Evolutionary conservation across 2,329 filamentous ascomycete species (phyloP).

Genomic region (Sarocladium brachiariae): DNA sequence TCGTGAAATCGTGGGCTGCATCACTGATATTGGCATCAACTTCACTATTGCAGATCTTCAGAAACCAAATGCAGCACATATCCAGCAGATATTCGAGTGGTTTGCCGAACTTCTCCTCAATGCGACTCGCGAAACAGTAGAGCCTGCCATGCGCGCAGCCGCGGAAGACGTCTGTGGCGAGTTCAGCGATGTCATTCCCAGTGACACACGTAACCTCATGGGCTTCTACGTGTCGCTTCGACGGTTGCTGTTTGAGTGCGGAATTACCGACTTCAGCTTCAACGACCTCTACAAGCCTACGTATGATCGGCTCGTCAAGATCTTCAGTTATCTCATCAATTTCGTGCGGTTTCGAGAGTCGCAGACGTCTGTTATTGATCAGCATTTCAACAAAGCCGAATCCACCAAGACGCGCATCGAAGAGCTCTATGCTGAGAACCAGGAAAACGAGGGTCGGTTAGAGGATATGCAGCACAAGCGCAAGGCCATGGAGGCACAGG

Average conservation of each 20-base stretch:
- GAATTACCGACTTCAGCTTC: constrained; percentile 90
- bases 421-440: constrained; percentile 75
- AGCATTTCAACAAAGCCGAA: constrained; percentile 89
- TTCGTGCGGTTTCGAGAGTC: constrained; percentile 96
- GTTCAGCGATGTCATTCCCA: constrained; percentile 74
- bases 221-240: constrained; percentile 86
- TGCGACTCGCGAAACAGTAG: constrained; percentile 84
- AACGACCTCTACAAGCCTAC: constrained; percentile 87
- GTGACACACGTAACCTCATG: constrained; percentile 90
- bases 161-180: constrained; percentile 82
- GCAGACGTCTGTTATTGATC: constrained; percentile 81
- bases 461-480: constrained; percentile 76
- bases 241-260: constrained; percentile 76
- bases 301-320: constrained; percentile 82
- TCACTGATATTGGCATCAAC: constrained; percentile 90
- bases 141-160: constrained; percentile 90
- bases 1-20: constrained; percentile 89
- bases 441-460: constrained; percentile 74
- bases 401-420: constrained; percentile 83
- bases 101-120: constrained; percentile 93
- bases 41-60: constrained; percentile 82
- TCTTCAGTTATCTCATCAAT: constrained; percentile 97
- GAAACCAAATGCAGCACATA: constrained; percentile 89
- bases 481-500: constrained; percentile 71
- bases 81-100: constrained; percentile 98